Evolutionary conservation across 495 filamentous ascomycete species (phyloP).

Genomic region (Recurvomyces mirabilis): DNA sequence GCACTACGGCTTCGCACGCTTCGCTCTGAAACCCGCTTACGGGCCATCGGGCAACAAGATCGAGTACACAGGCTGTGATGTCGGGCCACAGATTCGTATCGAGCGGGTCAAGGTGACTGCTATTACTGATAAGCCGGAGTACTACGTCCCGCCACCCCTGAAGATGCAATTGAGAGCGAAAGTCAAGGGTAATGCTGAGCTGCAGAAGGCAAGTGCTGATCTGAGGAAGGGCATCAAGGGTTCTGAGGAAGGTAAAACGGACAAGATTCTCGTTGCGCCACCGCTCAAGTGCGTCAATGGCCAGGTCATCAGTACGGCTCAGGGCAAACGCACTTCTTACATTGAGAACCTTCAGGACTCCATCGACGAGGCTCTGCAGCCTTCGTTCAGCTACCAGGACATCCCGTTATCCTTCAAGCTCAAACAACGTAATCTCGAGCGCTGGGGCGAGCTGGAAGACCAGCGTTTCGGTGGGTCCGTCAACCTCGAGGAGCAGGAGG

Average conservation of each 20-base stretch:
- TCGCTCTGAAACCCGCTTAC: constrained; percentile 1
- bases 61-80: background rate
- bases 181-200: too few relatives aligned
- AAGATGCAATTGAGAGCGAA: background rate
- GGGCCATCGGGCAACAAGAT: background rate
- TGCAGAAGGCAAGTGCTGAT: too few relatives aligned
- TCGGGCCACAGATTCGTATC: constrained; percentile 5
- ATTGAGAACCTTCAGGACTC: background rate
- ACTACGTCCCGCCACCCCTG: background rate
- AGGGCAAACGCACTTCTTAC: background rate
- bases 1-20: constrained; percentile 9
- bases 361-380: background rate
- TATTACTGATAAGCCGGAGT: constrained; percentile 1
- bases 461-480: background rate
- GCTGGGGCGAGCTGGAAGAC: background rate
- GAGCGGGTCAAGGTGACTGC: constrained; percentile 7
- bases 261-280: background rate
- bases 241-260: too few relatives aligned
- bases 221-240: too few relatives aligned
- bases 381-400: background rate
- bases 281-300: background rate
- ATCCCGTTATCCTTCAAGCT: background rate
- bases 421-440: background rate
- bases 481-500: background rate
- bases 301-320: background rate